Conservation (phyloP, 208 protist genomes). For the Trypanosoma platydactyli region DNA sequence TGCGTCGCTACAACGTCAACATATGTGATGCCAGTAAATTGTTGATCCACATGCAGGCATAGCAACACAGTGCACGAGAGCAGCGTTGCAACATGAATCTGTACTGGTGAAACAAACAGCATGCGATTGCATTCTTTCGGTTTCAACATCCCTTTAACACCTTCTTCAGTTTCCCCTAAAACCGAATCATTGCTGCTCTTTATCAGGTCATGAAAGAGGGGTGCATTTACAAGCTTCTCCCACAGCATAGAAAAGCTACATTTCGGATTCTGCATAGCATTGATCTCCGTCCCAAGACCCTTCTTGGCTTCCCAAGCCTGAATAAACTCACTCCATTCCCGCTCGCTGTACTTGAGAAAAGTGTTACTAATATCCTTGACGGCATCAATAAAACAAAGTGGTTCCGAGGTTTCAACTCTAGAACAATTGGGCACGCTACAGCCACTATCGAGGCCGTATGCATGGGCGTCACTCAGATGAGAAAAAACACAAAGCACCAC, state of each 20-base stretch:
- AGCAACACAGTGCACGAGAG: background rate
- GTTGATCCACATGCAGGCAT: background rate
- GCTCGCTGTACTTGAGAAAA: background rate
- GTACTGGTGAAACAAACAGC: background rate
- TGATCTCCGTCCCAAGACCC: background rate
- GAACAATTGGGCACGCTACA: background rate
- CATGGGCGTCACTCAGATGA: background rate
- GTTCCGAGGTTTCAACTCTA: background rate
- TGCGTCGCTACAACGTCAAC: background rate
- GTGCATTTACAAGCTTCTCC: background rate
- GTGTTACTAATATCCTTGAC: background rate
- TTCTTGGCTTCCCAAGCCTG: background rate
- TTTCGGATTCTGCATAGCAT: background rate
- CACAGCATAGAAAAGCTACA: too few relatives aligned
- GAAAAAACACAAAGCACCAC: slow-evolving; percentile 5
- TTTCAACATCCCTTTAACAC: too few relatives aligned
- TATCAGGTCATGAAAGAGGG: background rate
- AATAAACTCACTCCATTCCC: slow-evolving; percentile 9
- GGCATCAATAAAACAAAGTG: slow-evolving; percentile 12
- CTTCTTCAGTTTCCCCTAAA: too few relatives aligned
- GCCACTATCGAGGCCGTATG: background rate
- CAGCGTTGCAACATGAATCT: background rate
- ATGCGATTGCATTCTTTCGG: too few relatives aligned
- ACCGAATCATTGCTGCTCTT: background rate
- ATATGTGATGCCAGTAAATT: slow-evolving; percentile 3